Evolutionary conservation across 2,329 filamentous ascomycete species (phyloP), one percentile per base, ranked within the genome.

Genomic region (Ophidiomyces ophidiicola): DNA sequence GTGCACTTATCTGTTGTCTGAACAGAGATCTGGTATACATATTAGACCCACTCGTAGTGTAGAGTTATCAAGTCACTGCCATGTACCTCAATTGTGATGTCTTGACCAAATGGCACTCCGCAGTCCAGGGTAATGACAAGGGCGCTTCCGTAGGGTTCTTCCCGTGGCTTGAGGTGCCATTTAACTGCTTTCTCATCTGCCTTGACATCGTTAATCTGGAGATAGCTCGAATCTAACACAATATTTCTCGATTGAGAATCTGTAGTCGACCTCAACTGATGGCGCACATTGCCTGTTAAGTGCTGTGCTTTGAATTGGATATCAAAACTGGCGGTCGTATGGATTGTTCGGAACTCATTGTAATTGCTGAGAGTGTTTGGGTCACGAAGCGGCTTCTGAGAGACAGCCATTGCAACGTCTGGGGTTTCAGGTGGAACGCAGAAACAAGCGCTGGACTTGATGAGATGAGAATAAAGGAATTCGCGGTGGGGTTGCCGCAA

Each of bases 351-450:
- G 78, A 85, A 94, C 41, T 80, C 78, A 60, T 83, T 78, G 63
- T 94, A 94, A 67, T 96, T 96, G 56, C 83, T 82, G 43, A 90
- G 66, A 18, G 90, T 94, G 60, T 86, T 92, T 38, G 86, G 86
- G 63, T 96, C 88, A 54, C 83, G 75, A 36, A 69, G 64, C 32
- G 59, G 57, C 29, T 58, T 60, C 48, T n/a, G n/a, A n/a, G n/a
- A n/a, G n/a, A 67, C 64, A 28, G 53, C 50, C 18, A 48, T 52
- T 28, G 56, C 55, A 57, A 64, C 61, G 24, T 19, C 38, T 18
- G 24, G 4, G 17, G 21, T 10, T 31, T 29, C 11, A 5, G 2
- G 5, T n/a, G 11, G 17, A 11, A 32, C 6, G 15, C 4, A 19
- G 6, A 10, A 14, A 33, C 6, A 33, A 14, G 2, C 32, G 32